Base-by-base conservation (phyloP, 495 filamentous ascomycete species). In the Penicillium ucsense region DNA sequence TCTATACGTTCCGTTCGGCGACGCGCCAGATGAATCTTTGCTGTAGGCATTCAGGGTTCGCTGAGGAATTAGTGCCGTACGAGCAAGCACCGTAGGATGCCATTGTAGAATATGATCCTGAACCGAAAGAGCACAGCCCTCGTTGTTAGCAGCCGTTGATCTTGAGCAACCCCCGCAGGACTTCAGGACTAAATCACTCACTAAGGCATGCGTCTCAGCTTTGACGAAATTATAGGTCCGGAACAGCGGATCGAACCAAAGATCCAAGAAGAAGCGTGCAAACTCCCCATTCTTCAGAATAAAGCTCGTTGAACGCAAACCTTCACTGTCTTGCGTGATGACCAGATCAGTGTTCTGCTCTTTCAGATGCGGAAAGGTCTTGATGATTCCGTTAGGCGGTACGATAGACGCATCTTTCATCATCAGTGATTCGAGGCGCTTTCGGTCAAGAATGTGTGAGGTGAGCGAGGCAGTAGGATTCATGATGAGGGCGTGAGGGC, bases 21-120 rank as follows among this genome's bases (percentile, higher is more conserved):
- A 60, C 8, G 62, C 62, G 29, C 64, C 68, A 2, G 62, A 50
- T 5, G 74, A 68, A 44, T 78, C 75, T 29, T 69, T 63, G 55
- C 68, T 74, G 61, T 94, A 95, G 4, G 88, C 73, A 62, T 94
- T 94, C 56, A 99, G 65, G 35, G 75, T 68, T 12, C 81, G 76
- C 67, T 97, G 91, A 3, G 89, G 88, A 12, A 99, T 68, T 8
- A 99, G 69, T 2, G 85, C 89, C 46, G 95, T 66, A 55, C 88
- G 88, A 20, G 89, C 85, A 12, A 99, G 76, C 45, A 97, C 88
- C 1, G 92, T 99, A n/a, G 92, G 89, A 62, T 99, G 94, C 94
- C 94, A 99, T 74, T 95, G 92, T 32, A 91, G 80, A 48, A 95
- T 86, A 57, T 90, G 87, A 65, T 91, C 87, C 85, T 91, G 10